Percentiles rank a stretch among this genome's conserved stretches.
These are phyloP conservation scores for Neopestalotiopsis clavispora DNA, from an alignment of 2,329 filamentous ascomycete species.

Conservation along the genomic window DNA sequence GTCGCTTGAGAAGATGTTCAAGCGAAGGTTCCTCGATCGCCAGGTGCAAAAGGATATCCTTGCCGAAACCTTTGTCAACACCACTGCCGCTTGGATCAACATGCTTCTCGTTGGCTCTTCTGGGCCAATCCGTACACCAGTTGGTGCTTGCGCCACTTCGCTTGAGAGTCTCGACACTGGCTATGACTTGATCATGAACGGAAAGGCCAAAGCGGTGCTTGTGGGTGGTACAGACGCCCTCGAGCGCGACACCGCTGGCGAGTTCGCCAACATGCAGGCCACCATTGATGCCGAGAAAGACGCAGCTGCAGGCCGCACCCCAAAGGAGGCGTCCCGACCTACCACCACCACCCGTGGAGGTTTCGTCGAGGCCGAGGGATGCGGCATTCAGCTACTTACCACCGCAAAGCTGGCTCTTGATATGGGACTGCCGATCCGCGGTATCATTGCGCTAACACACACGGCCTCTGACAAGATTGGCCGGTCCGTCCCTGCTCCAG, in stretches of 20 bases:
- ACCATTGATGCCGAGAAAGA: constrained; percentile 38
- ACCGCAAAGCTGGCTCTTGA: constrained; percentile 39
- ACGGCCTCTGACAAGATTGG: constrained; percentile 40
- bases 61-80: constrained; percentile 41
- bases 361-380: constrained; percentile 42
- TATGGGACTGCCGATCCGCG: constrained; percentile 40
- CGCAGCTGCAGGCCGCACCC: constrained; percentile 29
- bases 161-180: constrained; percentile 42
- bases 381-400: constrained; percentile 40
- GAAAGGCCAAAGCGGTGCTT: constrained; percentile 35
- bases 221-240: constrained; percentile 42
- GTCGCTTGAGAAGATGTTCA: constrained; percentile 34
- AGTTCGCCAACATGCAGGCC: constrained; percentile 42
- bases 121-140: constrained; percentile 41
- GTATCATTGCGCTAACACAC: constrained; percentile 36
- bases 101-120: constrained; percentile 43
- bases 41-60: constrained; percentile 39
- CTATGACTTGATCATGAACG: constrained; percentile 36
- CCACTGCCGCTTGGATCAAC: constrained; percentile 43
- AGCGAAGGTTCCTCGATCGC: constrained; percentile 34
- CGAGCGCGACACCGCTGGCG: constrained; percentile 32
- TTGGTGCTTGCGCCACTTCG: constrained; percentile 42
- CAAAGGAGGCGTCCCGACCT: constrained; percentile 41
- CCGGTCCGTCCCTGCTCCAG: constrained; percentile 44
- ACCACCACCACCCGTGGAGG: constrained; percentile 36